Evolutionary conservation across 2,329 filamentous ascomycete species (phyloP).

Genomic region (Knoxdaviesia proteae): DNA sequence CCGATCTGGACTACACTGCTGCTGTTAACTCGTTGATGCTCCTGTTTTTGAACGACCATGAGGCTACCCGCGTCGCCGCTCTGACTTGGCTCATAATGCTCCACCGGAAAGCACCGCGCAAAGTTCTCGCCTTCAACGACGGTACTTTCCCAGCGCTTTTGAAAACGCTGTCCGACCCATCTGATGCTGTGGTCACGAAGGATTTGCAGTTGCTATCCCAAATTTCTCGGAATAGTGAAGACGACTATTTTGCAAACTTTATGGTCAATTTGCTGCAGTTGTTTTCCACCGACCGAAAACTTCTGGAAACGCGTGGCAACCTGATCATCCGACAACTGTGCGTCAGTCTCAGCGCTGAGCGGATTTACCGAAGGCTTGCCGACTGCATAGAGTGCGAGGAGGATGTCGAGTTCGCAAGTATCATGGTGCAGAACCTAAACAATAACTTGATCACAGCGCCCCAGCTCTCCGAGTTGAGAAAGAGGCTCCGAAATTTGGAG

Average conservation of each 20-base stretch:
- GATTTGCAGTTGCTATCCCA: slow-evolving; percentile 87
- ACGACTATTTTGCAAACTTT: slow-evolving; percentile 93
- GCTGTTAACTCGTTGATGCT: slow-evolving; percentile 85
- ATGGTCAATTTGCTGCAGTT: slow-evolving; percentile 93
- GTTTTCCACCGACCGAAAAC: slow-evolving; percentile 79
- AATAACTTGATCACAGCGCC: slow-evolving; percentile 98
- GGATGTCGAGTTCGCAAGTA: slow-evolving; percentile 94
- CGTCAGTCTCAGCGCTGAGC: slow-evolving; percentile 75
- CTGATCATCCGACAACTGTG: slow-evolving; percentile 92
- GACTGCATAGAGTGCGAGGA: slow-evolving; percentile 96
- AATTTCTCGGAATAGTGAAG: slow-evolving; percentile 89
- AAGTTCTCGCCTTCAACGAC: slow-evolving; percentile 88
- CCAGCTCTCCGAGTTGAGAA: slow-evolving; percentile 75
- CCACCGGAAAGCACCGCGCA: slow-evolving; percentile 80
- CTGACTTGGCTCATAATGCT: slow-evolving; percentile 96
- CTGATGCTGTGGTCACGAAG: slow-evolving; percentile 86
- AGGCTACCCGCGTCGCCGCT: slow-evolving; percentile 82
- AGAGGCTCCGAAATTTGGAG: slow-evolving; percentile 75
- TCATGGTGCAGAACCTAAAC: slow-evolving; percentile 98
- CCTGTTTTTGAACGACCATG: slow-evolving; percentile 89
- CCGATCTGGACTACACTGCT: slow-evolving; percentile 82
- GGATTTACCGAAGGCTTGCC: slow-evolving; percentile 86
- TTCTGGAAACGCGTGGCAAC: slow-evolving; percentile 84
- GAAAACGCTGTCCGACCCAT: slow-evolving; percentile 88
- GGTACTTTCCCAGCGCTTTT: slow-evolving; percentile 90